A percentile compares a stretch with the other conserved stretches of the same genome.
phyloP scores from a whole-genome alignment of 2,329 filamentous ascomycete genomes.

The Cladosporium sp. region DNA sequence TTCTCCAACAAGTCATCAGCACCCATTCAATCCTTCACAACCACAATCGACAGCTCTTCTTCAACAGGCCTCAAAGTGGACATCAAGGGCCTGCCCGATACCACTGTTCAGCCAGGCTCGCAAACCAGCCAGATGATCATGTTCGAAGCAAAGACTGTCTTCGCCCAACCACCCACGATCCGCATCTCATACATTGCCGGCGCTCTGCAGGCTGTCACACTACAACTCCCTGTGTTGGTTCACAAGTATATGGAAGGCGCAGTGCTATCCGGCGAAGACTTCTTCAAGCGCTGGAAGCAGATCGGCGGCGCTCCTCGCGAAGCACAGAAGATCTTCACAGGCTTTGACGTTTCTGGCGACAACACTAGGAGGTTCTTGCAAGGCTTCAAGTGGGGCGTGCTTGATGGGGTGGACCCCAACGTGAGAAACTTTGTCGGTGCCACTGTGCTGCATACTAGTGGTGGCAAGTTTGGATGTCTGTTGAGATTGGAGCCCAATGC shows the following conservation, averaged over 20 bases:
- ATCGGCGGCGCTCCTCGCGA: conserved; percentile 88
- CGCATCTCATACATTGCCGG: conserved; percentile 93
- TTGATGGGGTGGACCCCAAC: conserved; percentile 88
- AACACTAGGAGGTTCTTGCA: conserved; percentile 74
- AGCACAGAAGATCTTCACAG: conserved; percentile 79
- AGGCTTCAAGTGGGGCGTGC: conserved; percentile 85
- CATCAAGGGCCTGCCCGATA: conserved; percentile 84
- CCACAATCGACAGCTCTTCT: conserved; percentile 83
- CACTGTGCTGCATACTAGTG: conserved; percentile 80
- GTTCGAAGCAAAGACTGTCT: conserved; percentile 83
- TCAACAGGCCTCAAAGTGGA: conserved; percentile 76
- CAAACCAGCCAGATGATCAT: conserved; percentile 94
- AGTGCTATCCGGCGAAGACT: conserved; percentile 83
- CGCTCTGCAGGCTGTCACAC: conserved; percentile 85
- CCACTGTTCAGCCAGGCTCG: conserved; percentile 69
- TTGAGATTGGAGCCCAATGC: conserved; percentile 94
- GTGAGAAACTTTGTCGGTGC: conserved; percentile 90
- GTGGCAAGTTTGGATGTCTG: conserved; percentile 91
- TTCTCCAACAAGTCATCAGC: conserved; percentile 92
- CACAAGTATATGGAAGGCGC: conserved; percentile 98
- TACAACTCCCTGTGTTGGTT: conserved; percentile 83
- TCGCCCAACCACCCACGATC: conserved; percentile 83
- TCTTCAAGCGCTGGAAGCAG: conserved; percentile 99
- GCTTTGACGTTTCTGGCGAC: conserved; percentile 65
- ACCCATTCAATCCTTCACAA: conserved; percentile 87